Evolutionary conservation across 805 yeast species (phyloP).

Genomic region (Candida rishiriensis): DNA sequence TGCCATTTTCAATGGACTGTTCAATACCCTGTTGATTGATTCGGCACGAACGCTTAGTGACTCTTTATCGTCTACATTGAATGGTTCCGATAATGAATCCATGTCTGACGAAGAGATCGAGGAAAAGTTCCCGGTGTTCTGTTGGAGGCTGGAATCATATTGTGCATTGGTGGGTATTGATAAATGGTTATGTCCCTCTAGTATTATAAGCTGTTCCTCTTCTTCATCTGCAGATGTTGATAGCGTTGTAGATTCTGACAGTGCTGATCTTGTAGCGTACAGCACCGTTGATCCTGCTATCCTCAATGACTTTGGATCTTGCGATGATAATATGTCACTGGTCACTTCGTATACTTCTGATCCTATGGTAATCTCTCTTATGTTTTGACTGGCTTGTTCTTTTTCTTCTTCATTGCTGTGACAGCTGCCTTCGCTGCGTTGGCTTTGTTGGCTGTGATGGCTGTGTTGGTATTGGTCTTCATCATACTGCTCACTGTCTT

Average conservation of each 20-base stretch:
- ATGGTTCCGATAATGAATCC: slow-evolving; percentile 13
- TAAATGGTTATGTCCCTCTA: too few species aligned
- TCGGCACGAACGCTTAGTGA: slow-evolving; percentile 16
- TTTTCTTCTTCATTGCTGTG: slow-evolving; percentile 4
- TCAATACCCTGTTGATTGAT: slow-evolving; percentile 13
- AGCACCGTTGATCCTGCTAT: background rate
- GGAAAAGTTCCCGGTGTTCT: background rate
- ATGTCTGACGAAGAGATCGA: slow-evolving; percentile 4
- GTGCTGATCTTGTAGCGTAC: background rate
- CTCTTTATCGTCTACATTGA: slow-evolving; percentile 3
- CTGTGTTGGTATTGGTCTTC: slow-evolving; percentile 2
- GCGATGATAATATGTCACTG: slow-evolving; percentile 18
- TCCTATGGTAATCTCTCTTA: slow-evolving; percentile 13
- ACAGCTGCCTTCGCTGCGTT: background rate
- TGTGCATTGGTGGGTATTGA: too few species aligned
- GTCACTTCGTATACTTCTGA: slow-evolving; percentile 17
- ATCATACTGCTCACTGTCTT: slow-evolving; percentile 6
- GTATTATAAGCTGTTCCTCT: too few species aligned
- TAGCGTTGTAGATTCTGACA: slow-evolving; percentile 1
- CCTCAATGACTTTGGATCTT: slow-evolving; percentile 17
- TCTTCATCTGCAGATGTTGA: background rate
- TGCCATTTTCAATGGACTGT: slow-evolving; percentile 17
- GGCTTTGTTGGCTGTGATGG: slow-evolving; percentile 3
- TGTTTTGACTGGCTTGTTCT: slow-evolving; percentile 1
- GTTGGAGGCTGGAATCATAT: slow-evolving; percentile 3